Percentiles rank a stretch among this genome's conserved stretches.
Conservation (phyloP, 768 basidiomycete species). For the Mycena crocata region DNA sequence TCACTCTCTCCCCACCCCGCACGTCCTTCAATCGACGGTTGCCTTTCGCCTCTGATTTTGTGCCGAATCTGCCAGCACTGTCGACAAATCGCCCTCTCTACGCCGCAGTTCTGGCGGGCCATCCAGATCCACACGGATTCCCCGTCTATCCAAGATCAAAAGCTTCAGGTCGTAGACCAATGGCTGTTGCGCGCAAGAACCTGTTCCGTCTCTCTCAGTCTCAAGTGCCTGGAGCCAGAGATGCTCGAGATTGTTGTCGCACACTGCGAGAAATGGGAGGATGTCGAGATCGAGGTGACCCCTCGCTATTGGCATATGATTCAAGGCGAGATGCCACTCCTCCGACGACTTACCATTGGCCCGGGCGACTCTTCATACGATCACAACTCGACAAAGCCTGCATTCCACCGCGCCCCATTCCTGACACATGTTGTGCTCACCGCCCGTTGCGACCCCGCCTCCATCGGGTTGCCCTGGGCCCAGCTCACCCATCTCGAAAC, state of each 20-base stretch:
- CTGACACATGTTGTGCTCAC: background rate
- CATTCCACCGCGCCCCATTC: conserved; percentile 1
- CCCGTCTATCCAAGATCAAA: background rate
- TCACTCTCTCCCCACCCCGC: conserved; percentile 15
- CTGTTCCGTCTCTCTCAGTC: conserved; percentile 5
- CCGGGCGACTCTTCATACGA: background rate
- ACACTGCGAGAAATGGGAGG: conserved; percentile 15
- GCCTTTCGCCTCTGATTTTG: background rate
- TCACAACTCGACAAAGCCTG: too few relatives aligned
- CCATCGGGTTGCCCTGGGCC: background rate
- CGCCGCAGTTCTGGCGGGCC: conserved; percentile 10
- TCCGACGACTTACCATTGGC: conserved; percentile 7
- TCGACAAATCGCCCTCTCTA: conserved; percentile 6
- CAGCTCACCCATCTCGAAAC: conserved; percentile 1
- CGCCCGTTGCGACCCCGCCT: background rate
- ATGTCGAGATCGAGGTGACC: background rate
- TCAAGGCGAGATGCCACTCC: conserved; percentile 18
- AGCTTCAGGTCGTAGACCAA: background rate
- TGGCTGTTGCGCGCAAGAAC: conserved; percentile 14
- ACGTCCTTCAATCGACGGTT: background rate
- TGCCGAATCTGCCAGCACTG: conserved; percentile 11
- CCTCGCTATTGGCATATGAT: background rate
- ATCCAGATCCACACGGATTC: background rate
- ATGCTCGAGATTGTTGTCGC: background rate
- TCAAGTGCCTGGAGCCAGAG: background rate